These are phyloP conservation scores for Oryza rufipogon DNA, from an alignment of 176 grass and related monocot genomes.

Conservation along the genomic window DNA sequence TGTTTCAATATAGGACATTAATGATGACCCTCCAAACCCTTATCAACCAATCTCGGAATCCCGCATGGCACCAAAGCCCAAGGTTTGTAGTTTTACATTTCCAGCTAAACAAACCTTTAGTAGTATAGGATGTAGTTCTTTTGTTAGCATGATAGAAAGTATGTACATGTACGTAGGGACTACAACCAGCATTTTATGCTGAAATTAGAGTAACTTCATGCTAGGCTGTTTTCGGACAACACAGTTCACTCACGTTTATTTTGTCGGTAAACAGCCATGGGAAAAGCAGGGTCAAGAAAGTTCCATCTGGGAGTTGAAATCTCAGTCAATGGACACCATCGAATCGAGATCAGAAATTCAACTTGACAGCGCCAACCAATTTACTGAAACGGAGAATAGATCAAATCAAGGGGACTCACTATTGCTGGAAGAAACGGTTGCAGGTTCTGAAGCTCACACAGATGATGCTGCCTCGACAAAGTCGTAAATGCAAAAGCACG, in stretches of 20 bases:
- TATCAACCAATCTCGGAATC: slow-evolving; percentile 61
- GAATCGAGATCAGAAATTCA: not conserved
- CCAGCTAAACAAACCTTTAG: slow-evolving; percentile 8
- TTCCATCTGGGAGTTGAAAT: slow-evolving; percentile 32
- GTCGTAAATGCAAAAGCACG: not conserved
- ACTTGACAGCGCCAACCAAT: not conserved
- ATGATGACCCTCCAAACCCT: slow-evolving; percentile 64
- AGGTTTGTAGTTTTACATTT: slow-evolving; percentile 43
- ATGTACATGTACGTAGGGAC: not conserved
- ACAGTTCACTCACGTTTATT: slow-evolving; percentile 21
- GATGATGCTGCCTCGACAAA: not conserved
- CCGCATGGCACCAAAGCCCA: slow-evolving; percentile 62
- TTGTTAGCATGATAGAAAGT: not conserved
- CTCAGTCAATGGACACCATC: not conserved
- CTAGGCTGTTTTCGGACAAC: not conserved
- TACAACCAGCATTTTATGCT: not conserved
- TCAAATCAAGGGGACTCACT: not conserved
- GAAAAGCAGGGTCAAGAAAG: slow-evolving; percentile 46
- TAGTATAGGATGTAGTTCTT: not conserved
- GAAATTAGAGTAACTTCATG: slow-evolving; percentile 22
- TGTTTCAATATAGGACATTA: slow-evolving; percentile 54
- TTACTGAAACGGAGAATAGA: not conserved
- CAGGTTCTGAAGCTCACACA: slow-evolving; percentile 4
- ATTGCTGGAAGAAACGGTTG: slow-evolving; percentile 1
- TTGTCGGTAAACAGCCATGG: slow-evolving; percentile 56